Evolutionary conservation across 495 filamentous ascomycete genomes (phyloP), one percentile per base, ranked within the genome.

Genomic region (Lophiotrema nucula): DNA sequence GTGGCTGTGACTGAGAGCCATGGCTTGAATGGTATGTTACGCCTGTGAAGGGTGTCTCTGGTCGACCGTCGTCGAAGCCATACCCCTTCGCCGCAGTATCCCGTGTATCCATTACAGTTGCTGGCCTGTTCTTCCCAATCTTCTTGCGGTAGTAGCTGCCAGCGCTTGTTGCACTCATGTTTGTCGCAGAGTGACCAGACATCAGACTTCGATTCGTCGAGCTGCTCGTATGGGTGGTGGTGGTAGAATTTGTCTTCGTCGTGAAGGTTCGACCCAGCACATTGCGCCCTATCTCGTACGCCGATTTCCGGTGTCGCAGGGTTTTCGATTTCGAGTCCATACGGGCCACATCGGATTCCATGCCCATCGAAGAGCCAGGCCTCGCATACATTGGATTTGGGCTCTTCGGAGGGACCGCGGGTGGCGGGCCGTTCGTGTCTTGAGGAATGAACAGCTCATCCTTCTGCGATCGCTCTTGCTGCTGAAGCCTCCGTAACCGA

Each of bases 81-180:
- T 48, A 53, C 0, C 67, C 60, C 39, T 42, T 60, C 10, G 58
- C 4, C 16, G 19, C 41, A 1, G 53, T 56, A n/a, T 64, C 60
- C 28, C 61, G 45, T 4, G 48, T 73, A 48, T 80, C 78, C 64
- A 82, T 73, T 1, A 77, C 76, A 37, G 80, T 85, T 46, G 73
- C 72, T 1, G 82, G 82, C 46, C 82, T 68, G 22, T 57, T 59
- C 2, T 69, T 39, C 8, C 58, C 64, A 16, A 65, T 61, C 65
- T 81, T 88, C 71, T 86, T 83, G 44, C 93, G 80, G 22, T 89
- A 91, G 26, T 92, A 82, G 70, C 91, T 96, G 41, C 92, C 95
- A 15, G 93, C 93, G 70, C 92, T 97, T 0, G 95, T 97, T 35
- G 92, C 89, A 69, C 91, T 96, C 69, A 97, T 88, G 1, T 81